Evolutionary conservation across 2,329 filamentous ascomycete species (phyloP).

Genomic region (Pyricularia sp.): DNA sequence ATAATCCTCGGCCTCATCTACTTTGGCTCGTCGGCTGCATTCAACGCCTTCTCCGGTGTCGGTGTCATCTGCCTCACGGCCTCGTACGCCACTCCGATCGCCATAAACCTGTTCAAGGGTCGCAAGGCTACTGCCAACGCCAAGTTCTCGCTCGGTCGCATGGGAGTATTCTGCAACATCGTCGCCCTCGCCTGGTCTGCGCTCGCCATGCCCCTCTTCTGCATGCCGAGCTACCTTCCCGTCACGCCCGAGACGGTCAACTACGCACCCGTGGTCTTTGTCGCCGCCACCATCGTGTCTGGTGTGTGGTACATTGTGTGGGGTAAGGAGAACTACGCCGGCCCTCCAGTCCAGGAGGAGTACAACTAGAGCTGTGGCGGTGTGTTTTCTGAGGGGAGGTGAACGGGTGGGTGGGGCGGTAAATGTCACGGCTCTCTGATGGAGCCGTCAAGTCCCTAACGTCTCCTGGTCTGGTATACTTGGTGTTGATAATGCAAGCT

Average conservation of each 20-base stretch:
- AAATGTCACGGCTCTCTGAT: background rate
- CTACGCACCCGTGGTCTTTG: constrained; percentile 68
- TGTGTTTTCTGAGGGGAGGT: background rate
- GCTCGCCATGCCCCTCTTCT: constrained; percentile 65
- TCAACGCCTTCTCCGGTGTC: constrained; percentile 62
- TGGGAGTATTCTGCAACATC: constrained; percentile 6
- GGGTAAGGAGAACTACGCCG: constrained; percentile 60
- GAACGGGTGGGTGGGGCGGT: background rate
- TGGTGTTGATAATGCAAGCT: background rate
- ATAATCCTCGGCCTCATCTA: constrained; percentile 57
- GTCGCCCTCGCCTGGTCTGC: constrained; percentile 44
- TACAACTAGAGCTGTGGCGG: background rate
- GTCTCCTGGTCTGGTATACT: background rate
- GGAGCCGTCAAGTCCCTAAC: background rate
- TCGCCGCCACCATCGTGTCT: constrained; percentile 52
- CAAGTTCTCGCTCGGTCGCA: constrained; percentile 1
- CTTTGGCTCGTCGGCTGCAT: constrained; percentile 60
- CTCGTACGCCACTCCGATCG: constrained; percentile 54
- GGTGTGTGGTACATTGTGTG: constrained; percentile 59
- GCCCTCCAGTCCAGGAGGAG: constrained; percentile 33
- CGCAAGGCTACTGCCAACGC: constrained; percentile 4
- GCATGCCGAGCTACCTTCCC: constrained; percentile 57
- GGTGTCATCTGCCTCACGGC: constrained; percentile 62
- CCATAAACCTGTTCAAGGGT: constrained; percentile 4
- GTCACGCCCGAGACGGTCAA: constrained; percentile 54